Evolutionary conservation across 2,329 filamentous ascomycete species (phyloP).

Genomic region (Aureobasidium zeae): DNA sequence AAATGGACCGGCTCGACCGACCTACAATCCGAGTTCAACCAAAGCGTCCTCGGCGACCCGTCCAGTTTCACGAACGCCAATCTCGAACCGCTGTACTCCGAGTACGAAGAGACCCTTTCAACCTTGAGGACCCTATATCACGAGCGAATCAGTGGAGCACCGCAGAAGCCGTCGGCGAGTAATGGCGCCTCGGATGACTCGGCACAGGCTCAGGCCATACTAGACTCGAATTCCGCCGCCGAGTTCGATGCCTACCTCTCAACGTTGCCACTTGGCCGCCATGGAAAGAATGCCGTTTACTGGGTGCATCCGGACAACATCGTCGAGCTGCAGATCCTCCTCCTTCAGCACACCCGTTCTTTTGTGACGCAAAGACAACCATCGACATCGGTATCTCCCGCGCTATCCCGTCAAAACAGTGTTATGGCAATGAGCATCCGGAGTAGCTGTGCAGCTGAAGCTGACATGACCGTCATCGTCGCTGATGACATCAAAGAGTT

Average conservation of each 20-base stretch:
- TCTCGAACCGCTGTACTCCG: constrained; percentile 44
- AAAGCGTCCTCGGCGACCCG: constrained; percentile 54
- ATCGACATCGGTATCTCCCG: background rate
- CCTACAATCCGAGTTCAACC: constrained; percentile 56
- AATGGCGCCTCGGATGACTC: constrained; percentile 11
- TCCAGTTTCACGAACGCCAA: constrained; percentile 65
- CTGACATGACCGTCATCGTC: constrained; percentile 16
- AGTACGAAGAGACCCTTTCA: constrained; percentile 40
- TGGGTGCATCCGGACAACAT: constrained; percentile 48
- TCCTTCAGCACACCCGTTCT: constrained; percentile 42
- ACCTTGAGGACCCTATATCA: constrained; percentile 38
- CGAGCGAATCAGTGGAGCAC: constrained; percentile 14
- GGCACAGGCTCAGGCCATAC: constrained; percentile 18
- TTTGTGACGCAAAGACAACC: constrained; percentile 19
- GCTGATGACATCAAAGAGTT: constrained; percentile 17
- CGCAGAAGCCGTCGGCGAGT: constrained; percentile 13
- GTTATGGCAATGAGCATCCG: background rate
- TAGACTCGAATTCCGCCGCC: constrained; percentile 33
- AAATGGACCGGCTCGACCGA: constrained; percentile 72
- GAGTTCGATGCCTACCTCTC: constrained; percentile 43
- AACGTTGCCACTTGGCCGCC: constrained; percentile 38
- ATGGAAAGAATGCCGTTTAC: constrained; percentile 41
- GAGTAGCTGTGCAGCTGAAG: background rate
- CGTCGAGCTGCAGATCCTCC: constrained; percentile 44
- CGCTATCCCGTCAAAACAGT: constrained; percentile 11